Conservation (phyloP, 305 asterid genomes). For the Caryopteris hybrid region DNA sequence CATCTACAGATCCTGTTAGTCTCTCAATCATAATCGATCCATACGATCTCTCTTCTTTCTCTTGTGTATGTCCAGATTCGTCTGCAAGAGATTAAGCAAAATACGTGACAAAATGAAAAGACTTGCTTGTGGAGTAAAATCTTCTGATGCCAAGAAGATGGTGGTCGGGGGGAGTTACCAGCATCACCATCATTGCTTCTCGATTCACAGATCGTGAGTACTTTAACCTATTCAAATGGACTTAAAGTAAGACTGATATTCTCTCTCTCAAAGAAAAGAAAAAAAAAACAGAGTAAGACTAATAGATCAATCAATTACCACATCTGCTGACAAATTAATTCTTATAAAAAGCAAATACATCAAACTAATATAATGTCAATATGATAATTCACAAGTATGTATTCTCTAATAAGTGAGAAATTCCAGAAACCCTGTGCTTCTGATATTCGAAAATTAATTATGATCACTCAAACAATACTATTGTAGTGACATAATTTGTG, state of each 20-base stretch:
- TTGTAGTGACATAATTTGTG: background rate
- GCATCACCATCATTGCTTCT: conserved; percentile 39
- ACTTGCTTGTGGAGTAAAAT: background rate
- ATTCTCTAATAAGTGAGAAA: background rate
- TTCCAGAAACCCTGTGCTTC: background rate
- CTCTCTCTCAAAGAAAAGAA: too few species aligned
- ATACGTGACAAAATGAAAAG: background rate
- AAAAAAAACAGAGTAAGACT: conserved; percentile 9
- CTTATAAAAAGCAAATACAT: background rate
- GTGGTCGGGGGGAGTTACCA: conserved; percentile 38
- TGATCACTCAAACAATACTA: background rate
- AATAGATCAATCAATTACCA: background rate
- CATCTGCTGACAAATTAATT: background rate
- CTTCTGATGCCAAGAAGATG: too few species aligned
- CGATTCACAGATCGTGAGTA: conserved; percentile 81
- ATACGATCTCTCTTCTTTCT: conserved; percentile 66
- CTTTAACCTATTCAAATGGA: conserved; percentile 60
- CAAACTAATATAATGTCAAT: background rate
- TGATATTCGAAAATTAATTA: background rate
- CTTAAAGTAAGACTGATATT: too few species aligned
- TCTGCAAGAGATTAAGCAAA: conserved; percentile 39
- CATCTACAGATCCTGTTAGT: conserved; percentile 69
- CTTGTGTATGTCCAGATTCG: conserved; percentile 46
- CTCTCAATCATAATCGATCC: conserved; percentile 87
- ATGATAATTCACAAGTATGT: too few species aligned